Percentiles rank a stretch among this genome's conserved stretches.
Evolutionary conservation across 2,329 filamentous ascomycete species (phyloP).

Genomic region (Madurella mycetomatis): DNA sequence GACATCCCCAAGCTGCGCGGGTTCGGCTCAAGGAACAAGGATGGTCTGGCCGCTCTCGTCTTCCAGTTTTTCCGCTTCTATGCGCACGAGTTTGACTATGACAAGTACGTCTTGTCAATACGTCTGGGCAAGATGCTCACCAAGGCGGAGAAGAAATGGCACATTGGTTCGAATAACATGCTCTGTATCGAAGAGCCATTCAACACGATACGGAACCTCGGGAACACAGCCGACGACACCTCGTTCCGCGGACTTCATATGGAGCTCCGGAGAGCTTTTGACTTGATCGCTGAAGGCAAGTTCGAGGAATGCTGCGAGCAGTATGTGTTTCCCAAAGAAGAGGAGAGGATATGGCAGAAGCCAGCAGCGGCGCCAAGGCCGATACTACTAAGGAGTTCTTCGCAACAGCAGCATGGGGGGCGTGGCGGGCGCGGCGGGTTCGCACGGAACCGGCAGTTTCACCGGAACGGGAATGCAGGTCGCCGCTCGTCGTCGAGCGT

Average conservation of each 20-base stretch:
- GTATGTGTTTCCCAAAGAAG: slow-evolving; percentile 82
- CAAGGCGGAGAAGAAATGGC: slow-evolving; percentile 86
- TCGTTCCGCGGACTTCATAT: slow-evolving; percentile 88
- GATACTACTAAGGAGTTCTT: slow-evolving; percentile 56
- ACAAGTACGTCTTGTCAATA: slow-evolving; percentile 78
- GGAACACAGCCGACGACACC: slow-evolving; percentile 93
- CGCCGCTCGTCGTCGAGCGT: slow-evolving; percentile 52
- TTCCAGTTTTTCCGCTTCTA: slow-evolving; percentile 97
- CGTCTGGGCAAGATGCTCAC: slow-evolving; percentile 72
- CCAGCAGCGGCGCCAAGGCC: slow-evolving; percentile 52
- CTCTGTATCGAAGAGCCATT: slow-evolving; percentile 97
- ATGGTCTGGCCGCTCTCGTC: slow-evolving; percentile 77
- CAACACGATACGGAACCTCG: slow-evolving; percentile 81
- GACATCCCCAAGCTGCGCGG: slow-evolving; percentile 70
- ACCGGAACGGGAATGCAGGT: slow-evolving; percentile 40
- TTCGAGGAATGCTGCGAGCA: slow-evolving; percentile 81
- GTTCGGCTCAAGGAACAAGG: slow-evolving; percentile 75
- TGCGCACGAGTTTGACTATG: slow-evolving; percentile 88
- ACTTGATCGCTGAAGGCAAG: slow-evolving; percentile 71
- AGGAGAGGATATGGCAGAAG: slow-evolving; percentile 58
- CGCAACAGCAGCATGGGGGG: slow-evolving; percentile 48
- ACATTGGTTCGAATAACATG: slow-evolving; percentile 71
- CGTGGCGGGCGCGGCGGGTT: slow-evolving; percentile 47
- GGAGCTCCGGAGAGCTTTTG: slow-evolving; percentile 85
- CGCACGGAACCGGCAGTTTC: slow-evolving; percentile 45